phyloP scores from a whole-genome alignment of 495 filamentous ascomycete genomes.

The Extremus antarcticus region DNA sequence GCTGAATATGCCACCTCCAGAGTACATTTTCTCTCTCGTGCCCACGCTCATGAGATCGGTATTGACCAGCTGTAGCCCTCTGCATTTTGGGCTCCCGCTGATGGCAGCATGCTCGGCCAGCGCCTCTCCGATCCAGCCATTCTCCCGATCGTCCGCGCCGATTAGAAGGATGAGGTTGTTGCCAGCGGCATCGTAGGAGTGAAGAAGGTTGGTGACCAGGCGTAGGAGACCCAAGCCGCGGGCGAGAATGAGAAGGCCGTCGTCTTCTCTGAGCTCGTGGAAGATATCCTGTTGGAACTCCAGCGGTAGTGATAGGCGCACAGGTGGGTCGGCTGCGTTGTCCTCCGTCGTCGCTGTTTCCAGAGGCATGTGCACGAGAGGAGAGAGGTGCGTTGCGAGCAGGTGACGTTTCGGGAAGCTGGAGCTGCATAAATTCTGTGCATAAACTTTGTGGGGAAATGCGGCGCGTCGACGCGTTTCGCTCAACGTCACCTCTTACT shows the following conservation, averaged over 20 bases:
- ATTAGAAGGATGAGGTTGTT: constrained; percentile 84
- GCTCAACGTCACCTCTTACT: no score
- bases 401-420: background rate
- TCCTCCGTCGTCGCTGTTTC: background rate
- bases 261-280: constrained; percentile 75
- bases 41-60: constrained; percentile 84
- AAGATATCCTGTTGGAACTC: constrained; percentile 70
- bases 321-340: constrained; percentile 34
- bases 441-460: background rate
- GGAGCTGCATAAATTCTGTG: background rate
- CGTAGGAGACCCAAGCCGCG: constrained; percentile 85
- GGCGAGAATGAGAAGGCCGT: constrained; percentile 85
- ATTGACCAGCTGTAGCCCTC: constrained; percentile 83
- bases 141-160: constrained; percentile 86
- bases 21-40: constrained; percentile 80
- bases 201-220: constrained; percentile 83
- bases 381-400: background rate
- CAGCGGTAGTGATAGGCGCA: constrained; percentile 87
- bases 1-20: constrained; percentile 82
- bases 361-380: background rate
- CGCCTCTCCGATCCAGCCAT: constrained; percentile 48
- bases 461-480: no score
- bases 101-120: constrained; percentile 88
- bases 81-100: constrained; percentile 61
- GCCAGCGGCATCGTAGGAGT: constrained; percentile 91